Evolutionary conservation across 2,329 filamentous ascomycete species (phyloP).

Genomic region (Chlorencoelia australis): DNA sequence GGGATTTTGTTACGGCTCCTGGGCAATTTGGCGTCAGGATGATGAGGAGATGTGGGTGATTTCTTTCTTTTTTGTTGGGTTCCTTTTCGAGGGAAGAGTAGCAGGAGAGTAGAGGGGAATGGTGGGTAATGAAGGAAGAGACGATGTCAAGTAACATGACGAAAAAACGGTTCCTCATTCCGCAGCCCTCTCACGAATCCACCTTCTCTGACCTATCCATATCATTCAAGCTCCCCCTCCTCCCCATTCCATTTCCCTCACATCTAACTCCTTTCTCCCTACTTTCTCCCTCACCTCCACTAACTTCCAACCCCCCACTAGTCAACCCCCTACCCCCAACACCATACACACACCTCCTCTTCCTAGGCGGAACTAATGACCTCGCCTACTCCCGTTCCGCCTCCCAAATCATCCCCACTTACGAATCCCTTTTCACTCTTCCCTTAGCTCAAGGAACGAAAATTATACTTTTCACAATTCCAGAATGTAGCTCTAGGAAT

Average conservation of each 20-base stretch:
- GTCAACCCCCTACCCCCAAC: background rate
- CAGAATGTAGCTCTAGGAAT: conserved; percentile 33
- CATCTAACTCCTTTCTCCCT: conserved; percentile 7
- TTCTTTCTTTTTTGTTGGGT: no score
- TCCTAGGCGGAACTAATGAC: conserved; percentile 58
- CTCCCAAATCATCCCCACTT: conserved; percentile 36
- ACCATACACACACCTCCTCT: conserved; percentile 45
- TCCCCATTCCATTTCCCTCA: no score
- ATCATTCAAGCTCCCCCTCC: no score
- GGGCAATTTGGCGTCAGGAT: conserved; percentile 11
- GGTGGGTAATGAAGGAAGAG: background rate
- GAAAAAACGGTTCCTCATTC: no score
- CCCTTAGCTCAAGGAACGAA: conserved; percentile 39
- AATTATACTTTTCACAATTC: conserved; percentile 53
- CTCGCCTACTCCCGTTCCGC: conserved; percentile 33
- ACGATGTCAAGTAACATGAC: no score
- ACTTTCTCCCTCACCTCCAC: no score
- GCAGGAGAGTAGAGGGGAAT: background rate
- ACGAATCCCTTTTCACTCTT: conserved; percentile 39
- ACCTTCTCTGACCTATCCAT: background rate
- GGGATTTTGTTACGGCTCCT: conserved; percentile 12
- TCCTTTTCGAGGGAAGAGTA: no score
- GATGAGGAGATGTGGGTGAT: conserved; percentile 10
- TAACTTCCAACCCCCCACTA: conserved; percentile 26
- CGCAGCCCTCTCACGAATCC: no score